A percentile compares a stretch with the other conserved stretches of the same genome.
These are phyloP conservation scores for Paraphaeosphaeria sporulosa DNA, from an alignment of 2,329 filamentous ascomycete species.

Conservation along the genomic window DNA sequence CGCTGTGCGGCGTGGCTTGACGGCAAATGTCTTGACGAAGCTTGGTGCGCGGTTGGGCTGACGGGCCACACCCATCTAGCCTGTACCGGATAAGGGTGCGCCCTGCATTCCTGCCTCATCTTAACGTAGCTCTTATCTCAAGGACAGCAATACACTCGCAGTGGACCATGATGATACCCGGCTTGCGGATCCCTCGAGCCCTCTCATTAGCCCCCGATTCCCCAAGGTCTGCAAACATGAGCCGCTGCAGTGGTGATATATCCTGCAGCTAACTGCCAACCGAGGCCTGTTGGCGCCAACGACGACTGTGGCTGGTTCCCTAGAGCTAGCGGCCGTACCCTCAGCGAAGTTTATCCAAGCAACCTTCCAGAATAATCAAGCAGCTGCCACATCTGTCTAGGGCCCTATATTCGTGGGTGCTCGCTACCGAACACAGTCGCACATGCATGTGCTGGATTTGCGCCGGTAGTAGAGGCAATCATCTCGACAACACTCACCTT, in stretches of 20 bases:
- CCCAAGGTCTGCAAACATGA: too few relatives aligned
- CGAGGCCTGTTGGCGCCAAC: too few relatives aligned
- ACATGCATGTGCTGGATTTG: not conserved
- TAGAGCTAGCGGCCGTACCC: not conserved
- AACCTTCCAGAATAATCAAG: not conserved
- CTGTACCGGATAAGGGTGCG: not conserved
- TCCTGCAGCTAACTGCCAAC: too few relatives aligned
- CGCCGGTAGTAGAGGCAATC: not conserved
- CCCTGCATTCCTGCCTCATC: not conserved
- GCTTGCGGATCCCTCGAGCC: not conserved
- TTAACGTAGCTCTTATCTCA: not conserved
- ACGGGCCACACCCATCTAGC: too few relatives aligned
- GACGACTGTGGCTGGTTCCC: not conserved
- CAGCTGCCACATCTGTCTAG: not conserved
- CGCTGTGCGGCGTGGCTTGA: not conserved
- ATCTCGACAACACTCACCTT: too few relatives aligned
- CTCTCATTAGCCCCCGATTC: not conserved
- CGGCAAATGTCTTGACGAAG: not conserved
- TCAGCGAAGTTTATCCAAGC: not conserved
- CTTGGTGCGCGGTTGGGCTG: not conserved
- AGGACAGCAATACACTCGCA: not conserved
- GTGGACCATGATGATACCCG: not conserved
- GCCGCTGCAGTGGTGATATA: too few relatives aligned
- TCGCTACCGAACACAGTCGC: not conserved
- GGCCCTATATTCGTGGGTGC: not conserved